These are phyloP conservation scores for Stephania cephalantha DNA, from an alignment of 164 flowering plant species.

Conservation along the genomic window DNA sequence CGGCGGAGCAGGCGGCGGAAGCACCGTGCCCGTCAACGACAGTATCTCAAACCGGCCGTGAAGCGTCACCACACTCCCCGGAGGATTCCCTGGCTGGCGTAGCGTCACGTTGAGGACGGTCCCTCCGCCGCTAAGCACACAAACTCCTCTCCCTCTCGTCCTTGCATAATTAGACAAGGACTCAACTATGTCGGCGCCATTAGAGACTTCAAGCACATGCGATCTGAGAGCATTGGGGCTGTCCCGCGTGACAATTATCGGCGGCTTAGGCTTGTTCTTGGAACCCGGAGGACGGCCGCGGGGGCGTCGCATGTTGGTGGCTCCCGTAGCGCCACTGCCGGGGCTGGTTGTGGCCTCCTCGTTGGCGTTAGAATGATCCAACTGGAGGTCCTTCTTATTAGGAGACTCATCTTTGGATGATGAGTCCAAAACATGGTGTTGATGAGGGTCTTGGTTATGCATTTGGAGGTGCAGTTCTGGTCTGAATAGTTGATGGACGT, in stretches of 20 bases:
- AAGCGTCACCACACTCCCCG: slow-evolving; percentile 35
- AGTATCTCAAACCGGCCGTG: slow-evolving; percentile 54
- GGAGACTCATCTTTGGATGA: slow-evolving; percentile 12
- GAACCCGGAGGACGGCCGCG: slow-evolving; percentile 60
- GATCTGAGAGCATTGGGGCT: slow-evolving; percentile 42
- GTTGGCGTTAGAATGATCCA: neutral
- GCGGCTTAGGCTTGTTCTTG: slow-evolving; percentile 57
- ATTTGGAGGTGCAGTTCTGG: slow-evolving; percentile 27
- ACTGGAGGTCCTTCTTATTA: slow-evolving; percentile 10
- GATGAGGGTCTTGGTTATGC: slow-evolving; percentile 4
- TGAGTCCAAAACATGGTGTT: slow-evolving; percentile 6
- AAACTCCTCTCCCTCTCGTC: slow-evolving; percentile 40
- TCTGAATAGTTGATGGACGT: slow-evolving; percentile 27
- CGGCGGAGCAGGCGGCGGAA: slow-evolving; percentile 35
- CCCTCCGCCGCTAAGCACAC: slow-evolving; percentile 45
- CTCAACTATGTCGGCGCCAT: slow-evolving; percentile 41
- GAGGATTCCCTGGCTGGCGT: slow-evolving; percentile 37
- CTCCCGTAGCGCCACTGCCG: neutral
- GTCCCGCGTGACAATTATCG: slow-evolving; percentile 42
- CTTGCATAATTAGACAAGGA: slow-evolving; percentile 33
- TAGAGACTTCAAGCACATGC: slow-evolving; percentile 41
- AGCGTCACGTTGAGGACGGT: slow-evolving; percentile 36
- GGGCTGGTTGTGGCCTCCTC: slow-evolving; percentile 4
- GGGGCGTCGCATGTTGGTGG: slow-evolving; percentile 27
- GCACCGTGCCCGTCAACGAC: slow-evolving; percentile 29